Base-by-base conservation (phyloP, 331 rosid species). In the Phaseolus coccineus region DNA sequence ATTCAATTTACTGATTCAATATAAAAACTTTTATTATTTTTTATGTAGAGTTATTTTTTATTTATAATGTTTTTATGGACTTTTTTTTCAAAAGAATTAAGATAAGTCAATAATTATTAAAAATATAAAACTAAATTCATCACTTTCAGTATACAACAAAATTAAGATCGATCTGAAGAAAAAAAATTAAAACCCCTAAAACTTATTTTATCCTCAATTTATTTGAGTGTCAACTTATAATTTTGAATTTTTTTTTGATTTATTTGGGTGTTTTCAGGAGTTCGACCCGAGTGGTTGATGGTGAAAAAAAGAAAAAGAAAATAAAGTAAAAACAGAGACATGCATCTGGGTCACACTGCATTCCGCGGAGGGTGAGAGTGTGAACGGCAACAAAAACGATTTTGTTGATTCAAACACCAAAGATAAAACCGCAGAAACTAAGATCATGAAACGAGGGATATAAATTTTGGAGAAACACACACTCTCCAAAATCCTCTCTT, bases 331-430 rank as follows among this genome's bases (percentile, higher is more conserved):
- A 68, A 9, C 19, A 24, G 51, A 42, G 55, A 67, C 16, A 46
- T 46, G 47, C 40, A 66, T 66, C 53, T 42, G 72, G 55, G 72
- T 67, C 72, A 69, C 19, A 47, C 33, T 42, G 57, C 59, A 46
- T 69, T 69, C 5, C 15, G 74, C 74, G 25, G 24, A 14, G 59
- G 25, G 25, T 3, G 55, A 68, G 74, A 69, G 74, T 46, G 58
- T 69, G 5, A 37, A 67, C 2, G 16, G 16, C 8, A 67, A 62
- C 9, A 1, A 13, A 33, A 40, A 13, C 25, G 47, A 35, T 30
- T 33, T 2, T 13, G 40, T 39, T 0, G 15, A 39, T 28, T 6
- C 31, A 2, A 0, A 4, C 9, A 24, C 11, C 15, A 55, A 24
- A 53, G 28, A 37, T 0, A 22, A 2, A 19, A 66, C 15, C 5